Evolutionary conservation across 345 rosid species (phyloP).

Genomic region (Sonneratia alba): DNA sequence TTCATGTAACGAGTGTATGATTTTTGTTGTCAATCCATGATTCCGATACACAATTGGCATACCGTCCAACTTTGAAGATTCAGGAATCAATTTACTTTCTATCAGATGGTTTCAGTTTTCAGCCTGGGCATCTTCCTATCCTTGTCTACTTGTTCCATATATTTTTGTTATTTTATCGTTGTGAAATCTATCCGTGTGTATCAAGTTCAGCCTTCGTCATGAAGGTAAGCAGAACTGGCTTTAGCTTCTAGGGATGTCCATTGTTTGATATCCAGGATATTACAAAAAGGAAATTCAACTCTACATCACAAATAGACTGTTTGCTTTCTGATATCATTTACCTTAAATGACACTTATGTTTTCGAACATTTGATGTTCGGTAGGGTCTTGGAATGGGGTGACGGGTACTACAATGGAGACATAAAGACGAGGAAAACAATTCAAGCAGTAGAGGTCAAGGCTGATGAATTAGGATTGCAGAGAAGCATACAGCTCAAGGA

Average conservation of each 20-base stretch:
- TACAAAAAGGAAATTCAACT: neutral
- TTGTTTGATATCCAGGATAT: neutral
- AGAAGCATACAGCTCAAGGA: constrained; percentile 86
- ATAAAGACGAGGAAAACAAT: constrained; percentile 88
- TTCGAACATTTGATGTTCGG: constrained; percentile 1
- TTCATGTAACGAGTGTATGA: neutral
- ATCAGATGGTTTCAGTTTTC: too few species aligned
- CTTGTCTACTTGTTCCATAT: neutral
- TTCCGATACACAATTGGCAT: neutral
- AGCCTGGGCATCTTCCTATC: neutral
- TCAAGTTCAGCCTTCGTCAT: neutral
- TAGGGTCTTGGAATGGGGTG: constrained; percentile 84
- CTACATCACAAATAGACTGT: neutral
- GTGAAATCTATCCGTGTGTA: neutral
- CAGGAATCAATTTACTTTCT: too few species aligned
- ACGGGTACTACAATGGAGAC: constrained; percentile 95
- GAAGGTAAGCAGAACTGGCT: neutral
- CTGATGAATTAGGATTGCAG: constrained; percentile 60
- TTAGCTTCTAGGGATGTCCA: neutral
- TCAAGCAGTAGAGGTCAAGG: constrained; percentile 62
- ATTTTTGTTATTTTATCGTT: neutral
- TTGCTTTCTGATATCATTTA: neutral
- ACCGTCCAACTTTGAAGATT: too few species aligned
- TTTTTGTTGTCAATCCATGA: neutral
- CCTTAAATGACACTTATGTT: neutral